phyloP scores from a whole-genome alignment of 495 filamentous ascomycete species.

The Cairneyella variabilis region DNA sequence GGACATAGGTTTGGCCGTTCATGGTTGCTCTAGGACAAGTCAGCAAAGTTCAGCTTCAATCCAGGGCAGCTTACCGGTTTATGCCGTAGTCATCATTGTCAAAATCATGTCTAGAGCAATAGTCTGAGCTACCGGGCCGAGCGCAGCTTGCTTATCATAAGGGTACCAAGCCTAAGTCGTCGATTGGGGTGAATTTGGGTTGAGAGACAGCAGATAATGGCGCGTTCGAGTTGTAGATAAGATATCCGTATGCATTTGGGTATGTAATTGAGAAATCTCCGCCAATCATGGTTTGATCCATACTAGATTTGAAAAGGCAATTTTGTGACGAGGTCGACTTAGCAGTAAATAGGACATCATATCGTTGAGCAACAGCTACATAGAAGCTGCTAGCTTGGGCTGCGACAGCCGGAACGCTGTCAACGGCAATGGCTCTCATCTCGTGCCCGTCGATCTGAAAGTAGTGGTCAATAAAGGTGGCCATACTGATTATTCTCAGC shows the following conservation, averaged over 20 bases:
- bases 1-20: not conserved
- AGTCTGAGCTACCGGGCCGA: constrained; percentile 15
- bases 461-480: constrained; percentile 59
- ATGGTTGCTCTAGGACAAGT: not conserved
- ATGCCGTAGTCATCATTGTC: not conserved
- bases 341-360: constrained; percentile 44
- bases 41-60: not conserved
- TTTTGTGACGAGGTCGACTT: not conserved
- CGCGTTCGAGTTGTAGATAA: constrained; percentile 2
- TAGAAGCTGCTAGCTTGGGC: constrained; percentile 49
- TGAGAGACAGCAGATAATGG: not conserved
- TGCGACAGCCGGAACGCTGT: constrained; percentile 51
- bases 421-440: constrained; percentile 50
- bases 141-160: not conserved
- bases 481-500: constrained; percentile 64
- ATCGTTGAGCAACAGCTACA: constrained; percentile 49
- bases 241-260: not conserved
- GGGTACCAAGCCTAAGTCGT: constrained; percentile 6
- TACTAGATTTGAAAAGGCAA: no score
- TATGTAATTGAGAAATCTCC: not conserved
- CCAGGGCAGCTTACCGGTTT: not conserved
- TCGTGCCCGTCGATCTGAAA: constrained; percentile 69
- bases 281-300: constrained; percentile 43
- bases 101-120: constrained; percentile 24
- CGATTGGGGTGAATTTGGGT: not conserved